Conservation (phyloP, 2,329 filamentous ascomycete genomes). For the Seiridium unicorne region DNA sequence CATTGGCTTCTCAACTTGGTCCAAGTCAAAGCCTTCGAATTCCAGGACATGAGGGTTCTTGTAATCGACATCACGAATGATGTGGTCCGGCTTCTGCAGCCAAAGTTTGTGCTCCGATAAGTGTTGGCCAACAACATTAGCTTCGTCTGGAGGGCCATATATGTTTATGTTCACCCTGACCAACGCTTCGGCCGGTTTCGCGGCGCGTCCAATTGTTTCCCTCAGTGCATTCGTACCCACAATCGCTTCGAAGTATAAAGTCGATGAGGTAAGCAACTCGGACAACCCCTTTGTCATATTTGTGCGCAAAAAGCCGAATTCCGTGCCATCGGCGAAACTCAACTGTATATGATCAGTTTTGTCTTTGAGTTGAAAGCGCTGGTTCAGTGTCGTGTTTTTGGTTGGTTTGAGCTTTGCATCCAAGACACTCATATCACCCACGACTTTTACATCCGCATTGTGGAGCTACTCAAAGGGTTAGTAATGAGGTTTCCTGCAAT, state of each 20-base stretch:
- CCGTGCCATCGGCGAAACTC: background rate
- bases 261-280: background rate
- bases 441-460: conserved; percentile 5
- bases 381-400: background rate
- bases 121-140: background rate
- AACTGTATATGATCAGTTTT: conserved; percentile 1
- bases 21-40: background rate
- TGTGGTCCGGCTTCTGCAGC: conserved; percentile 3
- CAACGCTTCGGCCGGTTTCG: background rate
- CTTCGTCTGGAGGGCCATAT: background rate
- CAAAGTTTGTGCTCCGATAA: conserved; percentile 4
- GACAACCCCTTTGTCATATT: conserved; percentile 3
- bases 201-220: background rate
- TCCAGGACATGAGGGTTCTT: conserved; percentile 5
- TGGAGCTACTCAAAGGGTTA: background rate
- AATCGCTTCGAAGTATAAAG: conserved; percentile 2
- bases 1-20: background rate
- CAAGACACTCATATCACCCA: background rate
- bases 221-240: background rate
- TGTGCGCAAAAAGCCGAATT: background rate
- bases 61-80: background rate
- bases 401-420: background rate
- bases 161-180: conserved; percentile 5
- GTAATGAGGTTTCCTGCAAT: background rate
- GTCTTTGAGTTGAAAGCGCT: conserved; percentile 3